Percentiles rank a stretch among this genome's conserved stretches.
Conservation (phyloP, 2,329 filamentous ascomycete genomes). For the Xylaria sp. region DNA sequence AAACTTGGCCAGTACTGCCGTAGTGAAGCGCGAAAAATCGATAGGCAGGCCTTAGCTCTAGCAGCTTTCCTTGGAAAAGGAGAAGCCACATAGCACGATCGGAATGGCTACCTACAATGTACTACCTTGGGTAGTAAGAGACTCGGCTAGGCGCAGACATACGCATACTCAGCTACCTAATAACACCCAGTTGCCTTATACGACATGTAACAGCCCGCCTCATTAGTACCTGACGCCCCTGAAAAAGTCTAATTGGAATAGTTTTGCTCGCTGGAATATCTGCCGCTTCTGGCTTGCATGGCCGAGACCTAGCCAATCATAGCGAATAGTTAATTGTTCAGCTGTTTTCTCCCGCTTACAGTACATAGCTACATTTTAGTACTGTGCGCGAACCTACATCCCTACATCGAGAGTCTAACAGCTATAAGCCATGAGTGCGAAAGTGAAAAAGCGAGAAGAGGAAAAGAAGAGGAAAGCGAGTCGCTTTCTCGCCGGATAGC, state of each 20-base stretch:
- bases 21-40: background rate
- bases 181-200: background rate
- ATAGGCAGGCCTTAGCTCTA: slow-evolving; percentile 2
- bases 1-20: background rate
- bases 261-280: background rate
- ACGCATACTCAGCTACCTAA: slow-evolving; percentile 1
- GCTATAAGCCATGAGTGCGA: no score
- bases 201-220: background rate
- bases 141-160: slow-evolving; percentile 1
- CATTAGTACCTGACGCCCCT: background rate
- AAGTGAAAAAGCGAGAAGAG: background rate
- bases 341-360: background rate
- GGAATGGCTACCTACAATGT: background rate
- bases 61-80: background rate
- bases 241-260: background rate
- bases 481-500: background rate
- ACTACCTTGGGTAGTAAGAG: no score
- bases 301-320: slow-evolving; percentile 2
- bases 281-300: background rate
- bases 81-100: slow-evolving; percentile 27
- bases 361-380: background rate
- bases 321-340: background rate
- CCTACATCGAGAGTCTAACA: background rate
- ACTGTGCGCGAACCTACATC: background rate
- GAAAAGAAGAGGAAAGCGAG: background rate